A percentile compares a stretch with the other conserved stretches of the same genome.
phyloP scores from a whole-genome alignment of 2,329 filamentous ascomycete species.

The Alternaria consortialis region DNA sequence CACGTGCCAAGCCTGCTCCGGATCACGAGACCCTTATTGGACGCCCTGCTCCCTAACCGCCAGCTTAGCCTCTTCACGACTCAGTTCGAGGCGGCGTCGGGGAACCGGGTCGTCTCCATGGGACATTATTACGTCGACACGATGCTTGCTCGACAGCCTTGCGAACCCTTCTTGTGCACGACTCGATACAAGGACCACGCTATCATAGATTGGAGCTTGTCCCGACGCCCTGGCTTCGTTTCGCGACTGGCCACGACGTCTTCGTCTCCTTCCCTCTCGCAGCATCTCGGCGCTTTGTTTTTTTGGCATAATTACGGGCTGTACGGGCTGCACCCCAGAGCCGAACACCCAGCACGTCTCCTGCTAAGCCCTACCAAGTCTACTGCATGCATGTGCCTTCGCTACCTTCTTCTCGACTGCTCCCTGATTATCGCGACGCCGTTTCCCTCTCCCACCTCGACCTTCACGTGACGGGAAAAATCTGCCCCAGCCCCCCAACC shows the following conservation, averaged over 20 bases:
- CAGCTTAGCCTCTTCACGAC: background rate
- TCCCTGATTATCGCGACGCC: conserved; percentile 4
- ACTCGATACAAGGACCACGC: conserved; percentile 29
- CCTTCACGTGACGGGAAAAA: conserved; percentile 19
- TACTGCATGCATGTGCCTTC: conserved; percentile 16
- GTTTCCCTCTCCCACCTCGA: conserved; percentile 6
- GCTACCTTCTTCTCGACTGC: conserved; percentile 12
- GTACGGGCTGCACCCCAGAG: conserved; percentile 23
- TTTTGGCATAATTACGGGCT: conserved; percentile 10
- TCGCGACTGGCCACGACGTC: conserved; percentile 33
- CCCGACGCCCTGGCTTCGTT: conserved; percentile 30
- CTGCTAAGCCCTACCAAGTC: conserved; percentile 43
- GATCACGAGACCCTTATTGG: background rate
- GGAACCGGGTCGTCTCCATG: conserved; percentile 3
- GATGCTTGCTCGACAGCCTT: conserved; percentile 8
- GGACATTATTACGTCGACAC: background rate
- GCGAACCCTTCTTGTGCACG: conserved; percentile 10
- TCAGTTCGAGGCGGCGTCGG: conserved; percentile 7
- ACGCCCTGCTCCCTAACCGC: conserved; percentile 4
- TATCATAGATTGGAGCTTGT: conserved; percentile 34
- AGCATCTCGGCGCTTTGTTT: conserved; percentile 11
- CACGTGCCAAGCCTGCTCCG: conserved; percentile 10
- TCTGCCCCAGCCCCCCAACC: conserved; percentile 10
- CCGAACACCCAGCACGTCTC: conserved; percentile 34
- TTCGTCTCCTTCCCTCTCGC: conserved; percentile 13